Conservation (phyloP, 2,329 filamentous ascomycete species). For the Tolypocladium ovalisporum region DNA sequence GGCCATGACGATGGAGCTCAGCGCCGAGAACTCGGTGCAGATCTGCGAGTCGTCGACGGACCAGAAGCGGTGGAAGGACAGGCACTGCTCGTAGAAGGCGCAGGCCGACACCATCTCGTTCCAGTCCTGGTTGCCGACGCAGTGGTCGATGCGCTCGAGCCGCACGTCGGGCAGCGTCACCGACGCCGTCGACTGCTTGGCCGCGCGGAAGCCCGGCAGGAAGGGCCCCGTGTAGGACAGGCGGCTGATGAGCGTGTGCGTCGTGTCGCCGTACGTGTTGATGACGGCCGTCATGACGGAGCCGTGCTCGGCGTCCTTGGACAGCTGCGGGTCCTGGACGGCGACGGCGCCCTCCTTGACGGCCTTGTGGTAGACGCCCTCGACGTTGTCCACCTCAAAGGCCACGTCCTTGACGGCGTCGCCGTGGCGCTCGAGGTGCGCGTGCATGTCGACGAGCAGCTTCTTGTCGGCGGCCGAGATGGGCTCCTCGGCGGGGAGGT, state of each 20-base stretch:
- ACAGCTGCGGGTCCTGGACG: slow-evolving; percentile 47
- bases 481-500: slow-evolving; percentile 47
- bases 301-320: slow-evolving; percentile 50
- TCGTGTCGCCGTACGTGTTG: slow-evolving; percentile 88
- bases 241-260: slow-evolving; percentile 79
- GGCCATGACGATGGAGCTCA: slow-evolving; percentile 85
- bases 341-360: slow-evolving; percentile 52
- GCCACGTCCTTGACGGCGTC: slow-evolving; percentile 93
- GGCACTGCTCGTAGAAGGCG: slow-evolving; percentile 72
- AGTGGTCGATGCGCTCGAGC: slow-evolving; percentile 80
- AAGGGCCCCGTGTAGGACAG: slow-evolving; percentile 62
- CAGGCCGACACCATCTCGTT: slow-evolving; percentile 65
- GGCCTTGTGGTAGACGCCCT: slow-evolving; percentile 66
- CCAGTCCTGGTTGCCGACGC: slow-evolving; percentile 96
- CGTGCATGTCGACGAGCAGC: slow-evolving; percentile 64
- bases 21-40: slow-evolving; percentile 81
- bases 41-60: slow-evolving; percentile 89
- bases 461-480: slow-evolving; percentile 52
- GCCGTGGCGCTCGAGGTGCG: slow-evolving; percentile 76
- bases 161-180: slow-evolving; percentile 49
- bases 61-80: slow-evolving; percentile 96
- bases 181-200: slow-evolving; percentile 25
- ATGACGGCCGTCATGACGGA: slow-evolving; percentile 68
- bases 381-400: slow-evolving; percentile 86
- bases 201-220: slow-evolving; percentile 67